Percentiles rank a stretch among this genome's conserved stretches.
phyloP scores from a whole-genome alignment of 352 stramenopile genomes.

The Phytopythium oedochilum region DNA sequence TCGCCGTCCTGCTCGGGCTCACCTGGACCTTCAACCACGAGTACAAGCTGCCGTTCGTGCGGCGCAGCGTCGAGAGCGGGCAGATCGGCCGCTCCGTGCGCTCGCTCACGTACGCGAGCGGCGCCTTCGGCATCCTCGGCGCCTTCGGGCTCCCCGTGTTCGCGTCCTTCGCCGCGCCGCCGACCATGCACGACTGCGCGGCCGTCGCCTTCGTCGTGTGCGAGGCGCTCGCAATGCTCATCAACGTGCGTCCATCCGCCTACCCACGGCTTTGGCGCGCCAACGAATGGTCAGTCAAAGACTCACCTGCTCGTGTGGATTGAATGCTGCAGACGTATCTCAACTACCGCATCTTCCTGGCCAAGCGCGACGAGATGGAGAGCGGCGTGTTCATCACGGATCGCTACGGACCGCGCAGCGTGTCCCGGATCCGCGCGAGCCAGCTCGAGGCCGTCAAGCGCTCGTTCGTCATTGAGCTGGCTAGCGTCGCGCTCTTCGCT shows the following conservation, averaged over 20 bases:
- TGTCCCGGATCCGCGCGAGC: constrained; percentile 35
- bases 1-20: constrained; percentile 39
- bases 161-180: constrained; percentile 27
- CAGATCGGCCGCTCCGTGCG: constrained; percentile 17
- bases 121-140: constrained; percentile 28
- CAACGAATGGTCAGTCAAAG: background rate
- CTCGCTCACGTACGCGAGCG: constrained; percentile 36
- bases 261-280: too few relatives aligned
- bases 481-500: constrained; percentile 34
- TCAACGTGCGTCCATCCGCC: constrained; percentile 34
- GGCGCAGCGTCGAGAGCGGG: constrained; percentile 27
- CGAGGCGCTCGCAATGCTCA: constrained; percentile 46
- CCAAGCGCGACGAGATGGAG: constrained; percentile 51
- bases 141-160: constrained; percentile 40
- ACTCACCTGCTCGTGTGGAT: background rate
- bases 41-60: constrained; percentile 42
- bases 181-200: constrained; percentile 30
- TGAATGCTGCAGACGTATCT: constrained; percentile 36
- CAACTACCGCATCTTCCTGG: constrained; percentile 51
- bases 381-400: constrained; percentile 54
- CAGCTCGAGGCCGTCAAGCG: constrained; percentile 40
- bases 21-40: constrained; percentile 59
- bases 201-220: constrained; percentile 44
- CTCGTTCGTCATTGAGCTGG: constrained; percentile 44
- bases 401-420: constrained; percentile 37